phyloP scores from a whole-genome alignment of 192 early-diverging fungal genomes.

The Linnemannia elongata region DNA sequence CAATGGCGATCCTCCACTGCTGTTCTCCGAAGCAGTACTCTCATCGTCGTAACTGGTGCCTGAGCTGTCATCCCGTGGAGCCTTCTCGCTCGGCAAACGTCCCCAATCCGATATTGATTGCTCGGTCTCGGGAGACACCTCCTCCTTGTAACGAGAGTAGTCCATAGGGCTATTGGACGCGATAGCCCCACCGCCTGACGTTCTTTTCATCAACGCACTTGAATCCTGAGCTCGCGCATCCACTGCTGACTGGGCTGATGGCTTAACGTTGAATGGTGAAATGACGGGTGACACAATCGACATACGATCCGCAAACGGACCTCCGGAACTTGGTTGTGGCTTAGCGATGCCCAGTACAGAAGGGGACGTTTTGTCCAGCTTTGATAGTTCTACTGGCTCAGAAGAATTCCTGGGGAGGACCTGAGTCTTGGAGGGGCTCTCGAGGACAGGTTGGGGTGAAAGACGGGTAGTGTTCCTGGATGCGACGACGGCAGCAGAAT shows the following conservation, averaged over 20 bases:
- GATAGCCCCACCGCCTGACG: not conserved
- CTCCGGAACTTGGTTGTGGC: not conserved
- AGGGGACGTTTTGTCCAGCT: conserved; percentile 17
- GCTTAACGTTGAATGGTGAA: not conserved
- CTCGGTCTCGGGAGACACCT: conserved; percentile 6
- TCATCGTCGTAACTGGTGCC: conserved; percentile 1
- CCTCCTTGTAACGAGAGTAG: conserved; percentile 27
- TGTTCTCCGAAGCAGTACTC: not conserved
- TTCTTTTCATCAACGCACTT: not conserved
- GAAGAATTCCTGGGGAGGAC: not conserved
- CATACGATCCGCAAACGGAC: not conserved
- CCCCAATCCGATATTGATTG: not conserved
- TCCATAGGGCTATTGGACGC: conserved; percentile 5
- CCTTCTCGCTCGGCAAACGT: not conserved
- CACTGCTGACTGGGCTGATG: not conserved
- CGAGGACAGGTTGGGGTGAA: not conserved
- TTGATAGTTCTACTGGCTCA: not conserved
- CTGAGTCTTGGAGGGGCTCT: not conserved
- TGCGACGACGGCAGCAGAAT: not conserved
- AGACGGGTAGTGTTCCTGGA: not conserved
- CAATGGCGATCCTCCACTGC: conserved; percentile 19
- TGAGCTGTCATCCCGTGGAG: not conserved
- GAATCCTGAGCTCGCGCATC: not conserved
- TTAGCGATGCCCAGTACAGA: conserved; percentile 5
- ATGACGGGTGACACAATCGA: not conserved